A percentile compares a stretch with the other conserved stretches of the same genome.
Conservation (phyloP, 306 rosid genomes). For the Inga laurina region DNA sequence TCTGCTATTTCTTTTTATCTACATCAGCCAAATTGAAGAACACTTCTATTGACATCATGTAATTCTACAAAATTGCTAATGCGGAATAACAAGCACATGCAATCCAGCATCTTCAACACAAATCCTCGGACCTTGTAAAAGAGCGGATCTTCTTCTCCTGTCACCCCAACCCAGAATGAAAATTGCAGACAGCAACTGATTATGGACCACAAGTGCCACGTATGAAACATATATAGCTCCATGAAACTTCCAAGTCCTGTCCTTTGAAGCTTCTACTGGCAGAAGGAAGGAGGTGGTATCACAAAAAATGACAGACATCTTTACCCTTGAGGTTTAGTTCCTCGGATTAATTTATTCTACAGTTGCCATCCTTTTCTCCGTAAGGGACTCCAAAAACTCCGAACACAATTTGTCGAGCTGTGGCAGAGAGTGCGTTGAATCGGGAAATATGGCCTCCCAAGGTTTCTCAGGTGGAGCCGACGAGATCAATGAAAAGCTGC, state of each 20-base stretch:
- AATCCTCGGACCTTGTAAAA: background rate
- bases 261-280: conserved; percentile 21
- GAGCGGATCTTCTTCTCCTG: background rate
- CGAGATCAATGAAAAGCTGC: conserved; percentile 34
- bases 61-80: conserved; percentile 22
- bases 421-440: conserved; percentile 79
- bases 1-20: conserved; percentile 17
- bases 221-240: background rate
- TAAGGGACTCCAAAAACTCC: conserved; percentile 69
- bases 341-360: conserved; percentile 44
- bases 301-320: conserved; percentile 14
- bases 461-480: conserved; percentile 73
- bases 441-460: conserved; percentile 86
- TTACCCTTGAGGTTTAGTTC: background rate
- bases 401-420: conserved; percentile 83
- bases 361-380: conserved; percentile 57
- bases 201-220: background rate
- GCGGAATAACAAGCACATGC: conserved; percentile 16
- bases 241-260: conserved; percentile 18
- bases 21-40: conserved; percentile 28
- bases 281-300: conserved; percentile 6
- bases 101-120: background rate
- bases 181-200: background rate
- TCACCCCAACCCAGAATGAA: background rate
- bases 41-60: conserved; percentile 7